Conservation (phyloP, 2,329 filamentous ascomycete species). For the Cytospora mali region DNA sequence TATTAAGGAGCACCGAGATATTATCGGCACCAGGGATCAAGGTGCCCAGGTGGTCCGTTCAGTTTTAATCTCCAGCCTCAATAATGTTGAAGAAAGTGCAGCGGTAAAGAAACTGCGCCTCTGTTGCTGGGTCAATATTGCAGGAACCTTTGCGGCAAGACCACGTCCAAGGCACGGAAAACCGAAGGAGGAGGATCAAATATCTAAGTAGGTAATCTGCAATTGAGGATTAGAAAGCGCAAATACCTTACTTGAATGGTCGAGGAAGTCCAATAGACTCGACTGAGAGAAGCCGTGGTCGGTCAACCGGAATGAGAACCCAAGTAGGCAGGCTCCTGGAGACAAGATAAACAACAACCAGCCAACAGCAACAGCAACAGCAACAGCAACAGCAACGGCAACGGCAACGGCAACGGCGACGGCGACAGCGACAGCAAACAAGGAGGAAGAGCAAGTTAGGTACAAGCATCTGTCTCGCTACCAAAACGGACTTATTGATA, state of each 20-base stretch:
- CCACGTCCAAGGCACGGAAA: neutral
- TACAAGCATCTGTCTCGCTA: too few species aligned
- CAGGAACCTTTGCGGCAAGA: neutral
- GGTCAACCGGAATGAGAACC: too few species aligned
- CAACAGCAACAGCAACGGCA: neutral
- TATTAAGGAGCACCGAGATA: neutral
- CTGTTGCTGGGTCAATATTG: neutral
- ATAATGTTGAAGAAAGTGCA: slow-evolving; percentile 6
- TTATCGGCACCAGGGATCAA: neutral
- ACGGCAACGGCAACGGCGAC: neutral
- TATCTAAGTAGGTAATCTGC: too few species aligned
- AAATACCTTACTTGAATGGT: neutral
- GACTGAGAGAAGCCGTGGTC: too few species aligned
- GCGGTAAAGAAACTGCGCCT: slow-evolving; percentile 4
- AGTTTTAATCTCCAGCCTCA: neutral
- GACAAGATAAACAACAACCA: slow-evolving; percentile 2
- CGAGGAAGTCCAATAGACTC: too few species aligned
- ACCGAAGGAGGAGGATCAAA: neutral
- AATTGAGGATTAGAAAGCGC: neutral
- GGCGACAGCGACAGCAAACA: too few species aligned
- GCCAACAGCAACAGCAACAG: neutral
- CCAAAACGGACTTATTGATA: neutral
- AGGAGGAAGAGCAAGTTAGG: neutral
- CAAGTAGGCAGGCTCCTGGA: too few species aligned
- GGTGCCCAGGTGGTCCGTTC: too few species aligned